phyloP scores from a whole-genome alignment of 2,329 filamentous ascomycete species.

The Colletotrichum camelliae region DNA sequence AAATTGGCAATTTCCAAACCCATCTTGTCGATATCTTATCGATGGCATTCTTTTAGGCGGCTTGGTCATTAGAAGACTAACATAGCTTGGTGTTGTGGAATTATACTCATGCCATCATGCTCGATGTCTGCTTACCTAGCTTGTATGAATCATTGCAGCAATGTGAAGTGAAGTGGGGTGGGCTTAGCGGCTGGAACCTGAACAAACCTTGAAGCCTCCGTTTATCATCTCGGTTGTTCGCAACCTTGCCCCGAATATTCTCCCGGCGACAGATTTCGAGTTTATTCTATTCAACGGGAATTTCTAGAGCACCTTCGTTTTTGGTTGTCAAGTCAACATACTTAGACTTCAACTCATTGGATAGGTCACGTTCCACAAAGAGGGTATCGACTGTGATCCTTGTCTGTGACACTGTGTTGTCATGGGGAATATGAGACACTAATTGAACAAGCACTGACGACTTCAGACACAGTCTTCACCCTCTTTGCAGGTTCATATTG shows the following conservation, averaged over 20 bases:
- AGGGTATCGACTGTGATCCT: not conserved
- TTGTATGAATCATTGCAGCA: not conserved
- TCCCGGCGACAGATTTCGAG: not conserved
- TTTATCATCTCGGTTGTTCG: not conserved
- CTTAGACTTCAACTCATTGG: not conserved
- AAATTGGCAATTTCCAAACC: not conserved
- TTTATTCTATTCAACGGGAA: not conserved
- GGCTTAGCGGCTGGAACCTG: not conserved
- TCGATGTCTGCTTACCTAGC: not conserved
- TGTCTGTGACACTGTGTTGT: not conserved
- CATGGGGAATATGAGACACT: not conserved
- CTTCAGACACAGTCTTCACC: not conserved
- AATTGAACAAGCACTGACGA: not conserved
- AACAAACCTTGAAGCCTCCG: not conserved
- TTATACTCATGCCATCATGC: not conserved
- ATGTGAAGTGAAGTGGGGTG: not conserved
- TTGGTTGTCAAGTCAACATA: not conserved
- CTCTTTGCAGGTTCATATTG: not conserved
- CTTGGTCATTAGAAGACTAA: not conserved
- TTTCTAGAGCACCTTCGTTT: not conserved
- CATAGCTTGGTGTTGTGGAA: not conserved
- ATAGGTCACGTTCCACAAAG: not conserved
- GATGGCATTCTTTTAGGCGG: not conserved
- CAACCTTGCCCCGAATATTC: not conserved
- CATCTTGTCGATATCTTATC: not conserved